Percentiles rank a stretch among this genome's conserved stretches.
These are phyloP conservation scores for Sordariomycetes sp. DNA, from an alignment of 2,329 filamentous ascomycete species.

Conservation along the genomic window DNA sequence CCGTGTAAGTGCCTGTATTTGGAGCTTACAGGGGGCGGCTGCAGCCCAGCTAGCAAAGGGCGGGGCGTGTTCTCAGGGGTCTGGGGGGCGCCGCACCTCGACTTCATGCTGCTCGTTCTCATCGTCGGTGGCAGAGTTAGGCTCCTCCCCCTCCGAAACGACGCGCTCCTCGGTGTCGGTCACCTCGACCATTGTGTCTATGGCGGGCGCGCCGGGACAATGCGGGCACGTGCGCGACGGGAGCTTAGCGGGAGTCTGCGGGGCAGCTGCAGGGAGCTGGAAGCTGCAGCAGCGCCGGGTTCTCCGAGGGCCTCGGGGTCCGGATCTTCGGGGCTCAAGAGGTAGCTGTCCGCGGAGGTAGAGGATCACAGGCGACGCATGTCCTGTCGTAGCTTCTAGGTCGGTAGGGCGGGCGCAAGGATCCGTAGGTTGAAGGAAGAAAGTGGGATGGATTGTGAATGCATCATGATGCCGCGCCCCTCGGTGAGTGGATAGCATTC, in stretches of 20 bases:
- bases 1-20: too few species aligned
- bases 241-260: neutral
- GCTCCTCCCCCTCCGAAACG: neutral
- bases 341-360: neutral
- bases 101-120: conserved; percentile 5
- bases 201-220: neutral
- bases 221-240: neutral
- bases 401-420: neutral
- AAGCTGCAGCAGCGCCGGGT: neutral
- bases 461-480: neutral
- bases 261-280: neutral
- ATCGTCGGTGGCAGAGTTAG: neutral
- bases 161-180: neutral
- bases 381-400: neutral
- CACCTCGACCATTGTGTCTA: neutral
- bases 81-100: conserved; percentile 1
- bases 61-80: neutral
- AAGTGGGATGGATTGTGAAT: neutral
- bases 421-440: neutral
- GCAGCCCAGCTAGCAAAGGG: neutral
- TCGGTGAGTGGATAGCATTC: neutral
- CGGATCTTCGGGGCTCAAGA: neutral
- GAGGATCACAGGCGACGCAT: too few species aligned
- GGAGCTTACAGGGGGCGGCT: neutral
- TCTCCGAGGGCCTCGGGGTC: neutral